Evolutionary conservation across 2,329 filamentous ascomycete species (phyloP).

Genomic region (Aschersonia sp.): DNA sequence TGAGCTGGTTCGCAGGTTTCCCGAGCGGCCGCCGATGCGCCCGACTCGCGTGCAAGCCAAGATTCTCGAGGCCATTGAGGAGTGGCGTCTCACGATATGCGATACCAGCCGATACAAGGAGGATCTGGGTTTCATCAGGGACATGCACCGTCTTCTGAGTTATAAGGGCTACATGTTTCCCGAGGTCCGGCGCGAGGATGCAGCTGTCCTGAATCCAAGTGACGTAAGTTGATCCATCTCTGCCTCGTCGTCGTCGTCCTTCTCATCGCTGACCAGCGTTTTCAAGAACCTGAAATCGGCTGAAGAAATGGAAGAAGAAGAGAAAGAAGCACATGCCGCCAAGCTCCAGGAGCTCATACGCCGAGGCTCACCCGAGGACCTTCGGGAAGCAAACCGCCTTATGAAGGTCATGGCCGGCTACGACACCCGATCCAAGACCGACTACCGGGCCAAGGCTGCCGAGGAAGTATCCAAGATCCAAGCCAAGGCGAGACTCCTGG

Average conservation of each 20-base stretch:
- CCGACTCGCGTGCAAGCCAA: slow-evolving; percentile 76
- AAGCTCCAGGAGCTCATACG: slow-evolving; percentile 95
- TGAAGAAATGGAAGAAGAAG: slow-evolving; percentile 98
- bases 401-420: slow-evolving; percentile 99
- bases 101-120: slow-evolving; percentile 96
- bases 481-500: slow-evolving; percentile 81
- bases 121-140: slow-evolving; percentile 86
- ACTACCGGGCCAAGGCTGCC: slow-evolving; percentile 93
- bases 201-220: slow-evolving; percentile 88
- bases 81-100: slow-evolving; percentile 97
- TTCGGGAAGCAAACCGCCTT: slow-evolving; percentile 90
- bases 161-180: slow-evolving; percentile 98
- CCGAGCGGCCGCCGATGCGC: slow-evolving; percentile 79
- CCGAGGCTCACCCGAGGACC: slow-evolving; percentile 75
- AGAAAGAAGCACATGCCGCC: slow-evolving; percentile 87
- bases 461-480: slow-evolving; percentile 92
- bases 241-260: background rate
- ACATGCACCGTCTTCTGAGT: slow-evolving; percentile 91
- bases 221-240: slow-evolving; percentile 52
- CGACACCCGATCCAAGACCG: slow-evolving; percentile 88
- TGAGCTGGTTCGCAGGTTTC: slow-evolving; percentile 90
- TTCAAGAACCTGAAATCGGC: slow-evolving; percentile 79
- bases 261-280: background rate
- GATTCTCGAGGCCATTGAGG: slow-evolving; percentile 92
- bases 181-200: slow-evolving; percentile 82